These are phyloP conservation scores for Waltergamsia citrina DNA, from an alignment of 2,329 filamentous ascomycete genomes.

Conservation along the genomic window DNA sequence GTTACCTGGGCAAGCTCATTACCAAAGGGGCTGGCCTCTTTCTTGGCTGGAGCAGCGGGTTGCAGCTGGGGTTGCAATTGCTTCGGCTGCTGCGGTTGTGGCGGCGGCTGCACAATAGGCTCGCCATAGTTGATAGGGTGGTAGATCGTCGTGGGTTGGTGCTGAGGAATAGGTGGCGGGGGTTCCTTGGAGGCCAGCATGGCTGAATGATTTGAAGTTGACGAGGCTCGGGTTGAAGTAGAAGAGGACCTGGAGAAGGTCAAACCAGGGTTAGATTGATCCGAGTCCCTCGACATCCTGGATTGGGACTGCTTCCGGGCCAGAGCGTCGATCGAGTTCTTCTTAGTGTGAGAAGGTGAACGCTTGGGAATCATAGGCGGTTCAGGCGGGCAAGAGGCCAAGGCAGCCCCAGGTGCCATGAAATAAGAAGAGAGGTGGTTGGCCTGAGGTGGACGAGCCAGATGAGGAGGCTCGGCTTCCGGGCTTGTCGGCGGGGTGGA, in stretches of 20 bases:
- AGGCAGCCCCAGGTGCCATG: conserved; percentile 35
- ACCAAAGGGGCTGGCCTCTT: conserved; percentile 60
- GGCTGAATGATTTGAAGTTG: conserved; percentile 28
- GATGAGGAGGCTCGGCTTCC: conserved; percentile 42
- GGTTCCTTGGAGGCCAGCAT: conserved; percentile 18
- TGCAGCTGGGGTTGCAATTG: too few relatives aligned
- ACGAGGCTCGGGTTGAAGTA: conserved; percentile 41
- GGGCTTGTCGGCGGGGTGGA: conserved; percentile 61
- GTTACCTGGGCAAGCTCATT: conserved; percentile 86
- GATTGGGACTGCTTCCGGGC: conserved; percentile 56
- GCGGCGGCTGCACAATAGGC: background rate
- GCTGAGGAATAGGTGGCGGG: conserved; percentile 12
- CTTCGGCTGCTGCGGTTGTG: conserved; percentile 1
- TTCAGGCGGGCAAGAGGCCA: conserved; percentile 29
- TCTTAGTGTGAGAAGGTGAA: conserved; percentile 81
- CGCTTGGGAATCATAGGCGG: conserved; percentile 67
- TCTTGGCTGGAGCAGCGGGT: conserved; percentile 13
- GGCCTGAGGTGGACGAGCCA: conserved; percentile 44
- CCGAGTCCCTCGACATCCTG: conserved; percentile 45
- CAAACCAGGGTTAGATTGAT: conserved; percentile 39
- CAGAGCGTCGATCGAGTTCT: conserved; percentile 64
- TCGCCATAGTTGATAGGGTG: background rate
- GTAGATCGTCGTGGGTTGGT: too few relatives aligned
- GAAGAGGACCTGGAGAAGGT: conserved; percentile 49
- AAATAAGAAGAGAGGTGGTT: conserved; percentile 64